These are phyloP conservation scores for Oryza meridionalis DNA, from an alignment of 176 grass and related monocot species.

Conservation along the genomic window DNA sequence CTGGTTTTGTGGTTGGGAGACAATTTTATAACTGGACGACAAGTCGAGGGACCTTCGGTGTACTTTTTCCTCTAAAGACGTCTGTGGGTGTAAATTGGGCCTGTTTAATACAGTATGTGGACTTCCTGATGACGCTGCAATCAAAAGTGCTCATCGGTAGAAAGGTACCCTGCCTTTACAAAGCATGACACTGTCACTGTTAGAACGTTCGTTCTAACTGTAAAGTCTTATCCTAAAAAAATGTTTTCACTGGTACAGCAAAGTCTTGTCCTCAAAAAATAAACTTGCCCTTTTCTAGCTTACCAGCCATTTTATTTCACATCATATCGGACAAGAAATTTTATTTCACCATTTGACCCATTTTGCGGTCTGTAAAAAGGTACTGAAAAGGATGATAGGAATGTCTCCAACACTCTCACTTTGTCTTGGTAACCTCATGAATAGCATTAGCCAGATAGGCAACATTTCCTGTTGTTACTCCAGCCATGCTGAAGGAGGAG, in stretches of 20 bases:
- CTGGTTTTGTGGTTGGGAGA: too few species aligned
- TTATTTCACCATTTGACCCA: constrained; percentile 31
- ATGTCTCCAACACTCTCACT: constrained; percentile 1
- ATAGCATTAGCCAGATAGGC: constrained; percentile 81
- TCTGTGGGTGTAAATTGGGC: too few species aligned
- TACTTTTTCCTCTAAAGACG: too few species aligned
- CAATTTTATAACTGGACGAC: too few species aligned
- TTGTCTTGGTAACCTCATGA: constrained; percentile 76
- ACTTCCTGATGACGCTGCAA: too few species aligned
- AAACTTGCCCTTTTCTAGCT: not conserved
- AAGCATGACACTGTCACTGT: too few species aligned
- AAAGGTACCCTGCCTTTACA: too few species aligned
- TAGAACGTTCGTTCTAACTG: too few species aligned
- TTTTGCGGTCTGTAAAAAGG: not conserved
- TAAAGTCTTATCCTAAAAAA: too few species aligned
- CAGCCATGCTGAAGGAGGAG: constrained; percentile 69
- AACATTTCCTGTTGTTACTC: constrained; percentile 75
- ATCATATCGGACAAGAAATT: not conserved
- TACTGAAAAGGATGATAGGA: not conserved
- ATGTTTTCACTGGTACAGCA: not conserved
- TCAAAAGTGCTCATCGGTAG: too few species aligned
- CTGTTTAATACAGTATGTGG: too few species aligned
- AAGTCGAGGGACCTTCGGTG: too few species aligned
- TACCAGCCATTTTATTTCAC: not conserved
- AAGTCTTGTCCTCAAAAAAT: not conserved